A percentile compares a stretch with the other conserved stretches of the same genome.
phyloP scores from a whole-genome alignment of 164 flowering plant species.

The Kalanchoe fedtschenkoi region DNA sequence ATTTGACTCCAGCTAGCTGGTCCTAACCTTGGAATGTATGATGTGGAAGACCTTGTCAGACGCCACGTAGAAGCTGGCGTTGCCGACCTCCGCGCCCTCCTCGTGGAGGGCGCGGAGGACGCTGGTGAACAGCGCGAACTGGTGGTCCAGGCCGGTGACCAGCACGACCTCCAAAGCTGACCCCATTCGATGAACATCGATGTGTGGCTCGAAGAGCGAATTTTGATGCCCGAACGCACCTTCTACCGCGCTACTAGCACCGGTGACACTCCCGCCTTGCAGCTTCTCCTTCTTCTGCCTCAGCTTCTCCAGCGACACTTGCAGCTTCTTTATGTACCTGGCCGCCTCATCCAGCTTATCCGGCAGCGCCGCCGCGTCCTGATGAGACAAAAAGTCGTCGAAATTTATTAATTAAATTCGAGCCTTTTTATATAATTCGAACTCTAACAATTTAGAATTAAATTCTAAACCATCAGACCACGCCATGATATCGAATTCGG shows the following conservation, averaged over 20 bases:
- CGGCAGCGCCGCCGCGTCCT: conserved; percentile 33
- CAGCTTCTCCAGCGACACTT: conserved; percentile 44
- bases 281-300: conserved; percentile 35
- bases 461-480: too few species aligned
- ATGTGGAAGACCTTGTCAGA: conserved; percentile 42
- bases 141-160: conserved; percentile 32
- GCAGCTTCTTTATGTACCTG: conserved; percentile 42
- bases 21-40: conserved; percentile 44
- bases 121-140: conserved; percentile 33
- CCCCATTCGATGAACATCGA: conserved; percentile 37
- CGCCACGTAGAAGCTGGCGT: conserved; percentile 35
- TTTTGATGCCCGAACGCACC: too few species aligned
- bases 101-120: conserved; percentile 40
- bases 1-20: too few species aligned
- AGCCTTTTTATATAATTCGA: too few species aligned
- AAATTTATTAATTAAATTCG: not conserved
- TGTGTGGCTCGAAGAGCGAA: conserved; percentile 18
- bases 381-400: not conserved
- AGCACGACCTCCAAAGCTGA: conserved; percentile 34
- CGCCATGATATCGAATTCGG: too few species aligned
- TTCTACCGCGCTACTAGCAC: too few species aligned
- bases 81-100: conserved; percentile 51
- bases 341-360: conserved; percentile 56
- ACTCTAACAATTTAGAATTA: too few species aligned
- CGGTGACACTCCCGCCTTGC: conserved; percentile 1